A percentile compares a stretch with the other conserved stretches of the same genome.
These are phyloP conservation scores for Moringa oleifera DNA, from an alignment of 345 rosid genomes.

Conservation along the genomic window DNA sequence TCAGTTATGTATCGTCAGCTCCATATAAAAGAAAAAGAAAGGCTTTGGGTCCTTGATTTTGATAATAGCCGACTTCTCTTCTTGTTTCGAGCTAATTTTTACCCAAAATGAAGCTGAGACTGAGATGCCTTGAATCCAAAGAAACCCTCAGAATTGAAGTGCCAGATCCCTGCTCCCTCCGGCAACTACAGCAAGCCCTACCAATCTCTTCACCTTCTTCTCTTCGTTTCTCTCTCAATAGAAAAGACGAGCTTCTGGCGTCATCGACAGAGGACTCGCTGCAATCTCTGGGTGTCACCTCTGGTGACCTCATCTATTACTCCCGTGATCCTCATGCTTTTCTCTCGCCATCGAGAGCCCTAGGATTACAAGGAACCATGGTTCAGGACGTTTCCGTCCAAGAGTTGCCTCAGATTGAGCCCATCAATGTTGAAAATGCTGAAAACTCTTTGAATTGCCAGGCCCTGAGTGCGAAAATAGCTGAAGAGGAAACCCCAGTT, in stretches of 20 bases:
- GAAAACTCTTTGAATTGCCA: not conserved
- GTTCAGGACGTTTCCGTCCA: not conserved
- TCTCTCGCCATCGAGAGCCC: slow-evolving; percentile 5
- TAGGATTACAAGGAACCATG: not conserved
- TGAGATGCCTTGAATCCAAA: slow-evolving; percentile 47
- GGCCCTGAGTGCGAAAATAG: slow-evolving; percentile 2
- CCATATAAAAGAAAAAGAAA: no score
- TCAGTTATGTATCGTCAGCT: no score
- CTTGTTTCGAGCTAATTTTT: no score
- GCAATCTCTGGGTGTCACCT: slow-evolving; percentile 51
- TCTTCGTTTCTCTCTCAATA: slow-evolving; percentile 61
- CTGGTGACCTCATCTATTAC: slow-evolving; percentile 70
- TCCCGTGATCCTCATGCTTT: slow-evolving; percentile 29
- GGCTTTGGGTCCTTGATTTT: no score
- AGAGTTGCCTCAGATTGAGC: not conserved
- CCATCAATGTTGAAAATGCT: not conserved
- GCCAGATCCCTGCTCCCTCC: slow-evolving; percentile 25
- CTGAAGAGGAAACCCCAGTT: slow-evolving; percentile 6
- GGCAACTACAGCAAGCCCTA: slow-evolving; percentile 37
- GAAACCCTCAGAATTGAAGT: slow-evolving; percentile 51
- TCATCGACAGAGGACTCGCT: slow-evolving; percentile 42
- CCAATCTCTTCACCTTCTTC: slow-evolving; percentile 23
- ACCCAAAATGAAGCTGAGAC: slow-evolving; percentile 62
- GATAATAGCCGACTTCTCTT: no score
- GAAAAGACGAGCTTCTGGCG: slow-evolving; percentile 49